Conservation (phyloP, 1,284 basidiomycete species). For the Marasmius sp. region DNA sequence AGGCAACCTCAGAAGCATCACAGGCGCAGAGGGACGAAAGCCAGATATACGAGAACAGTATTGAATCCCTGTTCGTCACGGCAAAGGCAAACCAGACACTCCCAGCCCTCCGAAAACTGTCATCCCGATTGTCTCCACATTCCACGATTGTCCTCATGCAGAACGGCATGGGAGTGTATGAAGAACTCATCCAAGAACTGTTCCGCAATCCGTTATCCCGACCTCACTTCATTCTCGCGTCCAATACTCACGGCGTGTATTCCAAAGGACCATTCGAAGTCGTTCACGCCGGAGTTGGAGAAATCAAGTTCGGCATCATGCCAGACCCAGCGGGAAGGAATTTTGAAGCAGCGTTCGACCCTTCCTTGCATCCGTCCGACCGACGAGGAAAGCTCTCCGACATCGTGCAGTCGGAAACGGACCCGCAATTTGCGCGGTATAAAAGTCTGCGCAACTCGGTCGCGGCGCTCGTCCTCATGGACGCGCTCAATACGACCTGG, state of each 20-base stretch:
- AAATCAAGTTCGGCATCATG: slow-evolving; percentile 77
- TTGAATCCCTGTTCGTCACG: slow-evolving; percentile 79
- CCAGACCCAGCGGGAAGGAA: slow-evolving; percentile 65
- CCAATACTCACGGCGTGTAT: slow-evolving; percentile 81
- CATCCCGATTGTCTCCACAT: slow-evolving; percentile 61
- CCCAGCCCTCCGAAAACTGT: slow-evolving; percentile 57
- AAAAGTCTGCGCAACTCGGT: slow-evolving; percentile 69
- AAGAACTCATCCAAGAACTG: slow-evolving; percentile 65
- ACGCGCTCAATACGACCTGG: slow-evolving; percentile 66
- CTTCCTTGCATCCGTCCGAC: slow-evolving; percentile 31
- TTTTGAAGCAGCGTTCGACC: slow-evolving; percentile 54
- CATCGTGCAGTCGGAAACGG: slow-evolving; percentile 44
- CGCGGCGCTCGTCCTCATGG: slow-evolving; percentile 57
- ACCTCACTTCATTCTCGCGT: slow-evolving; percentile 86
- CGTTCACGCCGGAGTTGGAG: slow-evolving; percentile 76
- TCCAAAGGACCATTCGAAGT: slow-evolving; percentile 51
- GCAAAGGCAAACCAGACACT: slow-evolving; percentile 77
- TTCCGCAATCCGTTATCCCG: slow-evolving; percentile 75
- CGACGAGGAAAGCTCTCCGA: slow-evolving; percentile 52
- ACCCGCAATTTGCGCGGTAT: slow-evolving; percentile 44
- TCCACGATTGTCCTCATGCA: slow-evolving; percentile 90
- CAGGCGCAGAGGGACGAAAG: slow-evolving; percentile 6
- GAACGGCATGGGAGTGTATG: slow-evolving; percentile 92
- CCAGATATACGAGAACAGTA: slow-evolving; percentile 31
- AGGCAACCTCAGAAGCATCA: background rate